phyloP scores from a whole-genome alignment of 2,329 filamentous ascomycete genomes.

The Exophiala oligosperma region DNA sequence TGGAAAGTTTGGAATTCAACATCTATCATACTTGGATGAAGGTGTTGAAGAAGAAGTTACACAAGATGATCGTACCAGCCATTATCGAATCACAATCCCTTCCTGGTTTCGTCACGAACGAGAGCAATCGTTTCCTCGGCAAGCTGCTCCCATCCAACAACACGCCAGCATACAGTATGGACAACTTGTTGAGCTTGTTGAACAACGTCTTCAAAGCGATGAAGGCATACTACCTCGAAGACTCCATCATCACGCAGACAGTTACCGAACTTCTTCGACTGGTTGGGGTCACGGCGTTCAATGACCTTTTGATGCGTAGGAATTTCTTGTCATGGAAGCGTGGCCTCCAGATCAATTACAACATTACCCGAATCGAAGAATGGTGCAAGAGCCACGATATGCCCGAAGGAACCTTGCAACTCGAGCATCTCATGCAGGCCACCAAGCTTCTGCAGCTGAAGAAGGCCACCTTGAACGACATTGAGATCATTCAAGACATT shows the following conservation, averaged over 20 bases:
- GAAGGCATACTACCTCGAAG: constrained; percentile 97
- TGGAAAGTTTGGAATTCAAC: constrained; percentile 98
- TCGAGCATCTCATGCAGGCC: constrained; percentile 97
- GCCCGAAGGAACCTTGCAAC: constrained; percentile 94
- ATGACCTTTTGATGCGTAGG: constrained; percentile 93
- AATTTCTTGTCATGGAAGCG: constrained; percentile 99
- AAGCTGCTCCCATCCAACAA: constrained; percentile 92
- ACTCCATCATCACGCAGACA: constrained; percentile 92
- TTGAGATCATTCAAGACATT: constrained; percentile 99
- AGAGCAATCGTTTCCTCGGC: constrained; percentile 96
- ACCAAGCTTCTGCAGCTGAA: constrained; percentile 97
- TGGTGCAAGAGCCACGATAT: constrained; percentile 99
- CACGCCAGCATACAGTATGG: constrained; percentile 97
- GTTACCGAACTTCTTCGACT: constrained; percentile 89
- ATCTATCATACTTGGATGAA: constrained; percentile 99
- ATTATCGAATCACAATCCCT: constrained; percentile 99
- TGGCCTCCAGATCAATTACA: constrained; percentile 99
- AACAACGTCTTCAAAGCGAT: constrained; percentile 98
- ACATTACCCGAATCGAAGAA: constrained; percentile 98
- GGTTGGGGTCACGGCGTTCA: constrained; percentile 97
- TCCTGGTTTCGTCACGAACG: constrained; percentile 96
- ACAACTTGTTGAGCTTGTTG: constrained; percentile 89
- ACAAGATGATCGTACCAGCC: constrained; percentile 99
- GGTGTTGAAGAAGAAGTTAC: constrained; percentile 96
- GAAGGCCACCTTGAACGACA: constrained; percentile 98